phyloP scores from a whole-genome alignment of 2,329 filamentous ascomycete genomes.

The Stagonosporopsis vannaccii region DNA sequence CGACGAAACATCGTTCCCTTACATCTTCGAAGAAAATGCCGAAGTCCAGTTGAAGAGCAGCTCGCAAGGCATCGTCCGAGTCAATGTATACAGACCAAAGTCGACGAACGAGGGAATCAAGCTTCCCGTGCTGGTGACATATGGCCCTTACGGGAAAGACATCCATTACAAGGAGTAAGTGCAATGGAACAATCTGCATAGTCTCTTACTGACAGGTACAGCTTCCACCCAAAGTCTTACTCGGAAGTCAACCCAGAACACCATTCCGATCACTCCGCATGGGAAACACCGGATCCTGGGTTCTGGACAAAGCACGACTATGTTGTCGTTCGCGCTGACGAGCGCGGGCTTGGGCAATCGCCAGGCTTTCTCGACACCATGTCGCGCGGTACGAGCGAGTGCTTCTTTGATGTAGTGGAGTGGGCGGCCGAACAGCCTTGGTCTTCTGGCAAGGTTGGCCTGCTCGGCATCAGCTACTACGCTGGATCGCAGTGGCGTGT shows the following conservation, averaged over 20 bases:
- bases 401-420: slow-evolving; percentile 61
- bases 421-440: slow-evolving; percentile 61
- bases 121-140: slow-evolving; percentile 71
- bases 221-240: slow-evolving; percentile 61
- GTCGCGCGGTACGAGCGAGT: slow-evolving; percentile 60
- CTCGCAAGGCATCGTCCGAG: slow-evolving; percentile 53
- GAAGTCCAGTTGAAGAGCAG: slow-evolving; percentile 53
- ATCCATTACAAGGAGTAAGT: slow-evolving; percentile 65
- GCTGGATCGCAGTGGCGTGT: slow-evolving; percentile 64
- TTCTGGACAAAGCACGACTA: slow-evolving; percentile 51
- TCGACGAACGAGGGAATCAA: slow-evolving; percentile 38
- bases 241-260: slow-evolving; percentile 44
- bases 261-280: slow-evolving; percentile 52
- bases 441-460: slow-evolving; percentile 60
- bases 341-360: slow-evolving; percentile 61
- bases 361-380: slow-evolving; percentile 62
- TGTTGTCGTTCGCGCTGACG: slow-evolving; percentile 56
- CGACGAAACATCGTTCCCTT: slow-evolving; percentile 49
- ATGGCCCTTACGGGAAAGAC: slow-evolving; percentile 78
- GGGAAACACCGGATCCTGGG: slow-evolving; percentile 54
- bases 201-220: slow-evolving; percentile 25
- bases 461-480: slow-evolving; percentile 61
- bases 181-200: neutral
- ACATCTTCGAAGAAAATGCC: slow-evolving; percentile 61
- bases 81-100: slow-evolving; percentile 61